Evolutionary conservation across 805 yeast species (phyloP).

Genomic region (Blastobotrys attinorum): DNA sequence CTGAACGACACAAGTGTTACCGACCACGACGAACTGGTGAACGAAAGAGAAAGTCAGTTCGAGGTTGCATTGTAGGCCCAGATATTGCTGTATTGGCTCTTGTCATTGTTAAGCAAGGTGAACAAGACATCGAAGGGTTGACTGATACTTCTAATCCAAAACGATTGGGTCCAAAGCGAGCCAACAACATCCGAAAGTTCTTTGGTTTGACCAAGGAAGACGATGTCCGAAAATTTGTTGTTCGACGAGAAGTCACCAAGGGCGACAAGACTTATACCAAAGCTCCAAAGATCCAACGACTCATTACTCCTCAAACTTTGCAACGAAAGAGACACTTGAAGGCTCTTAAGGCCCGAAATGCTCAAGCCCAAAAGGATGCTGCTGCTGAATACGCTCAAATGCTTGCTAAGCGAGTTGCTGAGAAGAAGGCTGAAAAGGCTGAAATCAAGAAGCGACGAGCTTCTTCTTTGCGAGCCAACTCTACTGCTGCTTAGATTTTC

Average conservation of each 20-base stretch:
- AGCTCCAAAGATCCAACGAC: slow-evolving; percentile 99
- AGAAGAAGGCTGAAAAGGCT: slow-evolving; percentile 97
- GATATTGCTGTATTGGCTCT: slow-evolving; percentile 95
- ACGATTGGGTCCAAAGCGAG: slow-evolving; percentile 99
- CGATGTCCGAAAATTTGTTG: slow-evolving; percentile 84
- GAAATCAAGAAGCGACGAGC: slow-evolving; percentile 99
- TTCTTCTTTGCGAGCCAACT: slow-evolving; percentile 66
- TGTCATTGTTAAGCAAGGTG: slow-evolving; percentile 96
- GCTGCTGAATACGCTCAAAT: slow-evolving; percentile 99
- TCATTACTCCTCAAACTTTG: slow-evolving; percentile 97
- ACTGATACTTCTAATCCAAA: slow-evolving; percentile 93
- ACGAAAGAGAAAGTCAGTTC: slow-evolving; percentile 99
- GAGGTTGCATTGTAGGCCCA: slow-evolving; percentile 98
- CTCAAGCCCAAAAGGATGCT: slow-evolving; percentile 99
- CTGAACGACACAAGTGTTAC: slow-evolving; percentile 97
- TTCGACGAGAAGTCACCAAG: slow-evolving; percentile 97
- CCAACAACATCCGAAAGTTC: slow-evolving; percentile 99
- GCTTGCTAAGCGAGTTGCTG: slow-evolving; percentile 96
- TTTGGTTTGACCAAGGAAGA: slow-evolving; percentile 94
- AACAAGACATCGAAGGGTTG: slow-evolving; percentile 88
- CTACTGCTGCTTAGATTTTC: slow-evolving; percentile 5
- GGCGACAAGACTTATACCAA: slow-evolving; percentile 98
- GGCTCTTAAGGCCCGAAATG: slow-evolving; percentile 90
- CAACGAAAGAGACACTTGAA: slow-evolving; percentile 98
- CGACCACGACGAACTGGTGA: slow-evolving; percentile 99